Base-by-base conservation (phyloP, 139 green algal species). In the Micromonas commoda region DNA sequence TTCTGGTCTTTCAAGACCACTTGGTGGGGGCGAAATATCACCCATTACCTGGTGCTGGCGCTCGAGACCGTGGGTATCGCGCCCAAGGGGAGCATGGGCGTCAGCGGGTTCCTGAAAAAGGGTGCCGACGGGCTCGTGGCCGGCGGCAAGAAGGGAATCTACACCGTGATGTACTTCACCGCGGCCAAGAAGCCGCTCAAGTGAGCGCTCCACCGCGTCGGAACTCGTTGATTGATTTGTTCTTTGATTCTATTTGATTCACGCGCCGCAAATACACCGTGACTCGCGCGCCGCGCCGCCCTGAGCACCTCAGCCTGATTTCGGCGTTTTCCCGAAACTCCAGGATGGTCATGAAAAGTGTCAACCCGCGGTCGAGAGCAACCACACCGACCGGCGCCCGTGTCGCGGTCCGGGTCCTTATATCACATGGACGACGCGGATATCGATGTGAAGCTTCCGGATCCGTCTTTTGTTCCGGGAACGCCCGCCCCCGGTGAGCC, bases 161-260 rank as follows among this genome's bases (percentile, higher is more conserved):
- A 88, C 78, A 90, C 86, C 2, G 81, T 82, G 0, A 83, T 90
- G 73, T 90, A 84, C 82, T 86, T 87, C 64, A 85, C 87, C 69
- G 37, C 87, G 9, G 86, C 69, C 1, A 75, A 79, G 24, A 89
- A 89, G 72, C 85, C 85, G 52, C 31, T 37, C n/a, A 69, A 24
- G 71, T 63, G 61, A 32, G 34, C 24, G 26, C 5, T 9, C 61
- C 20, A 68, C 19, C 52, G 52, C 52, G 19, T 63, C 19, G 52
- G 20, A 68, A 26, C 9, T 16, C 19, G 32, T 68, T 24, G 61
- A 68, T 31, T 9, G 9, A 21, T 21, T 68, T 26, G 4, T 13
- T 21, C n/a, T 68, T 13, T 32, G 61, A 13, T 21, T 68, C 9
- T 9, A 68, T 35, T 16, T 68, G n/a, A n/a, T n/a, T n/a, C n/a